Evolutionary conservation across 2,329 filamentous ascomycete genomes (phyloP), one percentile per base, ranked within the genome.

Genomic region (Sphaceloma murrayae): DNA sequence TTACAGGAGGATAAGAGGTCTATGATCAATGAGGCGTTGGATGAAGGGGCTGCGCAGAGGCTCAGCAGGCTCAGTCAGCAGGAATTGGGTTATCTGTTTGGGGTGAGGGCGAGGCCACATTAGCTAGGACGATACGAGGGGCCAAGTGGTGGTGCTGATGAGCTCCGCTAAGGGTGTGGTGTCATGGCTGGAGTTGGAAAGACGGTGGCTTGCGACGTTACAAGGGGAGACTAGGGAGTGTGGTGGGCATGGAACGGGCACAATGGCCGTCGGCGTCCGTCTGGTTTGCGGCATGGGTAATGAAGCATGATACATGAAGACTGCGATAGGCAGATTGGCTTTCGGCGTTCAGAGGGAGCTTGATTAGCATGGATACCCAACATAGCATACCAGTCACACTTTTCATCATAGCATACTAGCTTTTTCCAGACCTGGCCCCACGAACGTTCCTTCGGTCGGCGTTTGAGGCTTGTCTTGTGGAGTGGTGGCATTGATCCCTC

Each of bases 1-100:
- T 66, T 94, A 11, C 87, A 94, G 58, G 75, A 88, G 42, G 71
- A 76, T 60, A 95, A 94, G 67, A 75, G 82, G 16, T 70, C 75
- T 32, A 67, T 93, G 27, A 85, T 94, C 27, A 79, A 85, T 49
- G 73, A 77, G 7, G 88, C 87, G 1, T 71, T 95, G 16, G 84
- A 91, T 54, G 85, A 93, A 62, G 74, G 75, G 18, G 81, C 78
- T 29, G 74, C 74, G 24, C 74, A 75, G 56, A 75, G 70, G 48
- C 68, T 93, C 42, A 76, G 77, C 5, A 71, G 83, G 30, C 69
- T 94, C 9, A 75, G 72, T 44, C 65, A 72, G 1, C 67, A 68
- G 24, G 83, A 93, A 54, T 69, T 93, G 34, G 75, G 72, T 30
- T 87, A 75, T 54, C 67, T 93, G 48, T 85, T 89, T 56, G 75